Base-by-base conservation (phyloP, 176 grass and related monocot species). In the Oryza longistaminata region DNA sequence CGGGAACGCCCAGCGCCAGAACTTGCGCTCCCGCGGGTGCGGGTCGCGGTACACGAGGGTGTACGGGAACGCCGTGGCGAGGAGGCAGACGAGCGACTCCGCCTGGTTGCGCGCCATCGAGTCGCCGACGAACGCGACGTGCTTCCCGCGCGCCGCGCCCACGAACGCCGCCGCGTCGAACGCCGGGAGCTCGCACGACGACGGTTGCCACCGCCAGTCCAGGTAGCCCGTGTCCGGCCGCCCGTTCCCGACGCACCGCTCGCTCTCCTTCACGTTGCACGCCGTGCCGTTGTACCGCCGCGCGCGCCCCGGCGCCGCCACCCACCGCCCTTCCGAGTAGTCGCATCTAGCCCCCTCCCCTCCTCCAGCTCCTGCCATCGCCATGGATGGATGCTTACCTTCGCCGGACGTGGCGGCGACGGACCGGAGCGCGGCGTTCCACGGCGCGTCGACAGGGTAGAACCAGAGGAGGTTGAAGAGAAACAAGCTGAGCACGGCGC, bases 61-160 rank as follows among this genome's bases (percentile, higher is more conserved):
- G 29, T 64, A 66, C 17, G 16, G 43, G 42, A 24, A 69, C n/a
- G 68, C 29, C 10, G 44, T 21, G 43, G 5, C 4, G 26, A 94
- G 78, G 82, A 94, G 88, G 86, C 92, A 88, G 35, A 91, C 33
- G 31, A 94, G 76, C 3, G 92, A 94, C 82, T 94, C 83, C n/a
- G 75, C 78, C 73, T 94, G 92, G 84, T 91, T 94, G 3, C 88
- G 77, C 21, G 86, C 88, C 53, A 94, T 77, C 15, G 92, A 91
- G 62, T 94, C 87, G 37, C 89, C 89, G 9, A 94, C 37, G 76
- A 94, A 94, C 8, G 92, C 89, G 11, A 94, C 64, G 39, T 87
- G 79, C 82, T 68, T 90, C 2, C 82, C 92, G 60, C 86, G 77
- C 0, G 84, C 88, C 3, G 82, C 43, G 29, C 65, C 46, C 31